These are phyloP conservation scores for Pyrenula massariospora DNA, from an alignment of 495 filamentous ascomycete species.

Conservation along the genomic window DNA sequence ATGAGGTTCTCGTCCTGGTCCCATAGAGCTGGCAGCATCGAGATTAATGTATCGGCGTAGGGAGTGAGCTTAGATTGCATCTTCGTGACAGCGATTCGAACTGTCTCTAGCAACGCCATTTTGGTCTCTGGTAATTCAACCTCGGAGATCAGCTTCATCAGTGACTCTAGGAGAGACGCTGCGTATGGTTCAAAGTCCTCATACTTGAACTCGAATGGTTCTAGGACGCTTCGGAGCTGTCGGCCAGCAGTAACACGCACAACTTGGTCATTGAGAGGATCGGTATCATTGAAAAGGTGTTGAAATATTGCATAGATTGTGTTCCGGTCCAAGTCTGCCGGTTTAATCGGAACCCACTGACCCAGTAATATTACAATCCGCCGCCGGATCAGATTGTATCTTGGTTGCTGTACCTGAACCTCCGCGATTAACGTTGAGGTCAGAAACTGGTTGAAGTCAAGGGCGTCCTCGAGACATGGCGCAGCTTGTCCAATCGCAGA, in stretches of 20 bases:
- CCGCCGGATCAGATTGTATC: slow-evolving; percentile 78
- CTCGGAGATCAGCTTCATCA: slow-evolving; percentile 68
- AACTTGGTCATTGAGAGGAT: slow-evolving; percentile 76
- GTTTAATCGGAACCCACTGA: slow-evolving; percentile 75
- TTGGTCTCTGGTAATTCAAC: slow-evolving; percentile 79
- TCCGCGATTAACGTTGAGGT: slow-evolving; percentile 63
- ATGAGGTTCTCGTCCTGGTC: slow-evolving; percentile 73
- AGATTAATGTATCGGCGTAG: slow-evolving; percentile 71
- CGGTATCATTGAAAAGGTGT: slow-evolving; percentile 67
- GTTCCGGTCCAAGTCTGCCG: slow-evolving; percentile 47
- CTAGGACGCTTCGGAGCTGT: slow-evolving; percentile 65
- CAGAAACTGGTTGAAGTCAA: slow-evolving; percentile 78
- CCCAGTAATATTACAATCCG: slow-evolving; percentile 78
- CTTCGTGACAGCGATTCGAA: slow-evolving; percentile 64
- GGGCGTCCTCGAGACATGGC: slow-evolving; percentile 49
- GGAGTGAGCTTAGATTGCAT: slow-evolving; percentile 63
- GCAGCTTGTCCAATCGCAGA: slow-evolving; percentile 82
- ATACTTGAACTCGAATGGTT: slow-evolving; percentile 69
- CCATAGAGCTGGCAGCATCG: slow-evolving; percentile 75
- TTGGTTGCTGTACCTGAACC: slow-evolving; percentile 59
- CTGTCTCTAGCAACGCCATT: slow-evolving; percentile 73
- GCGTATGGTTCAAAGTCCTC: slow-evolving; percentile 65
- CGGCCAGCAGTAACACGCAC: slow-evolving; percentile 85
- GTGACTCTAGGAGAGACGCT: slow-evolving; percentile 47
- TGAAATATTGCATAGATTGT: slow-evolving; percentile 84